Conservation (phyloP, 1,284 basidiomycete species). For the Malassezia psittaci region DNA sequence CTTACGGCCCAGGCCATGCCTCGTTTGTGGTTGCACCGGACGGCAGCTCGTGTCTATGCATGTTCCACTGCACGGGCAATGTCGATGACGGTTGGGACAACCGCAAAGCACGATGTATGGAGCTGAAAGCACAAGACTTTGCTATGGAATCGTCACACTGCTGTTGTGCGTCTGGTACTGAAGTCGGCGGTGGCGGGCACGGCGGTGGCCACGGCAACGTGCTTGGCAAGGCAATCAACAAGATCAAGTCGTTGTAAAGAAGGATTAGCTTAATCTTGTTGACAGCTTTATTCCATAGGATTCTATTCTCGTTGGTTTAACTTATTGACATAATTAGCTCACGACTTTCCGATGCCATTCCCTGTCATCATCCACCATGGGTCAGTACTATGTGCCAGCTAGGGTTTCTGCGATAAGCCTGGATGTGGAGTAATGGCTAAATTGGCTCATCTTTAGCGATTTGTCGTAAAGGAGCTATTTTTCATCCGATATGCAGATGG, state of each 20-base stretch:
- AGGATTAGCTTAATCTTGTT: no score
- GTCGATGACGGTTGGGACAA: conserved; percentile 17
- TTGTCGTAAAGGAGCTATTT: no score
- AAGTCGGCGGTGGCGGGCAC: not conserved
- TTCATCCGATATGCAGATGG: conserved; percentile 50
- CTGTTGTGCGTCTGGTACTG: conserved; percentile 12
- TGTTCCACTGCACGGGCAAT: conserved; percentile 15
- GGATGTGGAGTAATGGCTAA: no score
- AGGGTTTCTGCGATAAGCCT: no score
- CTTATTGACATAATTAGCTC: no score
- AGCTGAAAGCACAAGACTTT: conserved; percentile 8
- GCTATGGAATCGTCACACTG: not conserved
- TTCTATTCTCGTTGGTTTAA: no score
- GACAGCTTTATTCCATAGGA: no score
- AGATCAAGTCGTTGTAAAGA: conserved; percentile 5
- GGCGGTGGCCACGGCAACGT: not conserved
- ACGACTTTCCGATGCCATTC: no score
- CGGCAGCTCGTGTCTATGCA: not conserved
- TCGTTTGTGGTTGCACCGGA: conserved; percentile 15
- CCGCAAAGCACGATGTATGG: conserved; percentile 17
- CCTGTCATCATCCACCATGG: no score
- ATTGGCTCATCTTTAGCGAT: no score
- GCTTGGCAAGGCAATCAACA: conserved; percentile 10
- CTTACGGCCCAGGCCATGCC: conserved; percentile 17
- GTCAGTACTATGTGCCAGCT: no score